A percentile compares a stretch with the other conserved stretches of the same genome.
Evolutionary conservation across 2,329 filamentous ascomycete genomes (phyloP).

Genomic region (Penicillium sp.): DNA sequence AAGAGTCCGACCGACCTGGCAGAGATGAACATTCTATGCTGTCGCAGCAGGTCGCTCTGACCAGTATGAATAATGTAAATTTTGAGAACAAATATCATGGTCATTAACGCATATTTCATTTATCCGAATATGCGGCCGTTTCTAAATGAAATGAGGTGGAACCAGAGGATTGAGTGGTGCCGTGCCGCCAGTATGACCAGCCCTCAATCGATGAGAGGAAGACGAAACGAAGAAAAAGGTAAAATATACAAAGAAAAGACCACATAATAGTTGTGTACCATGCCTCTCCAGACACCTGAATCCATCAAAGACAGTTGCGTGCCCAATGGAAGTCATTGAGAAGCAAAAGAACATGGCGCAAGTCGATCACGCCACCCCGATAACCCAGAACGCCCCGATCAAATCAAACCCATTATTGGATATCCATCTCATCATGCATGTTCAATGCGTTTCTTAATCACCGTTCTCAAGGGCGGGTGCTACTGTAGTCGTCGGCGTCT

Average conservation of each 20-base stretch:
- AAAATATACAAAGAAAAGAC: conserved; percentile 16
- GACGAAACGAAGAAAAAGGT: not conserved
- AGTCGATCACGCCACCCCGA: not conserved
- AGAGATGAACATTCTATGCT: conserved; percentile 10
- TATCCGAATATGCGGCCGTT: conserved; percentile 4
- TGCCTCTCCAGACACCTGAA: not conserved
- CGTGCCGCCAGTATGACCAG: conserved; percentile 7
- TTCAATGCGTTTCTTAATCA: conserved; percentile 15
- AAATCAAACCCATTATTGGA: conserved; percentile 6
- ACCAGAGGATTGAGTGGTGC: conserved; percentile 1
- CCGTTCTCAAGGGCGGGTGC: conserved; percentile 17
- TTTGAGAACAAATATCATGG: not conserved
- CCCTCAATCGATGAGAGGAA: not conserved
- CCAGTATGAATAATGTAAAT: too few relatives aligned
- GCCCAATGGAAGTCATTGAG: not conserved
- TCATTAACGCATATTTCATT: not conserved
- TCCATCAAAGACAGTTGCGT: conserved; percentile 2
- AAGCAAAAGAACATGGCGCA: not conserved
- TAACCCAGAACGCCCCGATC: conserved; percentile 4
- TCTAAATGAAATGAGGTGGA: conserved; percentile 1
- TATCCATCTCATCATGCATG: conserved; percentile 16
- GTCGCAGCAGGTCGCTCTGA: too few relatives aligned
- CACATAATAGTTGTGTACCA: conserved; percentile 1
- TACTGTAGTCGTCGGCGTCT: conserved; percentile 30
- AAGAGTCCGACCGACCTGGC: conserved; percentile 18